phyloP scores from a whole-genome alignment of 306 rosid genomes.

The Castanopsis chinensis region DNA sequence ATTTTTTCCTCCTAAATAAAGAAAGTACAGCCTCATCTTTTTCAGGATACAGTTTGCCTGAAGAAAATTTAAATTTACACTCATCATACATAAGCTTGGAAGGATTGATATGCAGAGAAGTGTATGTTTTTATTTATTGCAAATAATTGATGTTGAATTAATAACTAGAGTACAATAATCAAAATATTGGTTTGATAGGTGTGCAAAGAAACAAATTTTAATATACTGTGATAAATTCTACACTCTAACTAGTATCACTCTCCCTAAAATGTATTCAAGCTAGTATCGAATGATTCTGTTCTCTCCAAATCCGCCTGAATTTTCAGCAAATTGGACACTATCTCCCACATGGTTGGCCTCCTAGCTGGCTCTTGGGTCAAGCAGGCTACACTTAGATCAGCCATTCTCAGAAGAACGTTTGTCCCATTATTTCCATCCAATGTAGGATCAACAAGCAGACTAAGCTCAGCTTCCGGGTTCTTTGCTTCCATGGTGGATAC shows the following conservation, averaged over 20 bases:
- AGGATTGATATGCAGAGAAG: too few species aligned
- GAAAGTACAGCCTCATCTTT: too few species aligned
- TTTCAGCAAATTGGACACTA: constrained; percentile 37
- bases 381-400: constrained; percentile 51
- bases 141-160: too few species aligned
- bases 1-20: too few species aligned
- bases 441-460: constrained; percentile 41
- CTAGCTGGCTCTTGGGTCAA: constrained; percentile 35
- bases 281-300: background rate
- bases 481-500: constrained; percentile 26
- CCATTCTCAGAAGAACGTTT: constrained; percentile 33
- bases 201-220: background rate
- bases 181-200: background rate
- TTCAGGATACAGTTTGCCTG: too few species aligned
- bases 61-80: too few species aligned
- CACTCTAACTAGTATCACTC: background rate
- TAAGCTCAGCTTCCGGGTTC: constrained; percentile 31
- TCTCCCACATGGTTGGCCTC: constrained; percentile 37
- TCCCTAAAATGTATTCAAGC: background rate
- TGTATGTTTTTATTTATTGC: too few species aligned
- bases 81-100: too few species aligned
- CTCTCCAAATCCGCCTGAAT: constrained; percentile 9
- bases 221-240: background rate
- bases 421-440: constrained; percentile 26
- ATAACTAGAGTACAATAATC: too few species aligned